Conservation (phyloP, 2,329 filamentous ascomycete species). For the Colletotrichum sp. region DNA sequence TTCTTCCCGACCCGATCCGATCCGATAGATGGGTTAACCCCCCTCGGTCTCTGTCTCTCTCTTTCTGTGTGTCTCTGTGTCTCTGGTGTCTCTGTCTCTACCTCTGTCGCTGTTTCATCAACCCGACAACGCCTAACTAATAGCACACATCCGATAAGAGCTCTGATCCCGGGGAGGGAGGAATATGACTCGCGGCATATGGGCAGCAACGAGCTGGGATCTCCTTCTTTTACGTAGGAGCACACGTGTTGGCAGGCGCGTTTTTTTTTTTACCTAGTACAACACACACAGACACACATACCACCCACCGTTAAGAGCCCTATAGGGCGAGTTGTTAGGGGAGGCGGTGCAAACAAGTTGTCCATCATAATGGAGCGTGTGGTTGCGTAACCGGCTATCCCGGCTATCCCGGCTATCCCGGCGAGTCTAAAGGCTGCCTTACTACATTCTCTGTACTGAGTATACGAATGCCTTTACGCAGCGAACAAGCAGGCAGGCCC, state of each 20-base stretch:
- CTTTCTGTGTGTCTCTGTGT: not conserved
- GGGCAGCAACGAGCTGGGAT: not conserved
- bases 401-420: not conserved
- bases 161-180: not conserved
- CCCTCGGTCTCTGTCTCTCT: not conserved
- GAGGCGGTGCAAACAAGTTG: not conserved
- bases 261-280: not conserved
- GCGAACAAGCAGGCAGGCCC: not conserved
- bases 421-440: not conserved
- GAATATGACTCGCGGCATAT: constrained; percentile 3
- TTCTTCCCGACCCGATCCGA: not conserved
- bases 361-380: not conserved
- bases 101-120: not conserved
- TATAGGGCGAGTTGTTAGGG: not conserved
- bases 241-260: not conserved
- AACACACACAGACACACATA: not conserved
- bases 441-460: not conserved
- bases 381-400: not conserved
- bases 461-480: not conserved
- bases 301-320: not conserved
- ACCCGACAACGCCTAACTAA: not conserved
- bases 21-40: not conserved
- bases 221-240: not conserved
- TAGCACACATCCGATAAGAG: not conserved
- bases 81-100: not conserved